Base-by-base conservation (phyloP, 495 filamentous ascomycete genomes). In the Lichenothelia convexa region DNA sequence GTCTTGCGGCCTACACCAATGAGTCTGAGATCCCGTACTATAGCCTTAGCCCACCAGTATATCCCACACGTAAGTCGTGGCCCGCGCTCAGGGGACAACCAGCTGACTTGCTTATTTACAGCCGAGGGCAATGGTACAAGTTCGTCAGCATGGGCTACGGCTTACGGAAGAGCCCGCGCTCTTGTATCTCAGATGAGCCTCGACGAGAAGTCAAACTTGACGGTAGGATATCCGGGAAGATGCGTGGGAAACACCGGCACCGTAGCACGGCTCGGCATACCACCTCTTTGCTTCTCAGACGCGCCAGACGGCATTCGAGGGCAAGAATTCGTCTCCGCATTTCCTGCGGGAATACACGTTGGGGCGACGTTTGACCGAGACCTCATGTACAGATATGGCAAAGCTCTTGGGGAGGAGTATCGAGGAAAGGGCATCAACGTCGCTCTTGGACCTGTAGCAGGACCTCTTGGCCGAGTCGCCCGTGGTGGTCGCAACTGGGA, bases 401-500 rank as follows among this genome's bases (percentile, higher is more conserved):
- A 38, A 20, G 30, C 38, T 36, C 27, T 55, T 41, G 52, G 42
- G 20, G 43, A 15, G 1, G 49, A 53, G 30, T 53, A 46, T 38
- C 37, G 38, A 22, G 35, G 34, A 17, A 55, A 55, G 41, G 47
- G 52, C 11, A 30, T 45, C 6, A 40, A 47, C 22, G 37, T 53
- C 8, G 42, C 42, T 16, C 47, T 55, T 18, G 45, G 45, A 4
- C 53, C 75, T 4, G 72, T 79, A 7, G 66, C 72, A 36, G 70
- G 68, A 0, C 68, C 68, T 3, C 43, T 65, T 2, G 70, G 70
- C 2, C 53, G 69, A 0, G 56, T 68, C 5, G 60, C 64, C 3
- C 32, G 50, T n/a, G 59, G 62, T 18, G 71, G 71, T 3, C 48
- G 71, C 12, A 71, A 71, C 42, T 76, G 68, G 69, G 71, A 67